Evolutionary conservation across 2,329 filamentous ascomycete genomes (phyloP), one percentile per base, ranked within the genome.

Genomic region (Myrmaecium sp.): DNA sequence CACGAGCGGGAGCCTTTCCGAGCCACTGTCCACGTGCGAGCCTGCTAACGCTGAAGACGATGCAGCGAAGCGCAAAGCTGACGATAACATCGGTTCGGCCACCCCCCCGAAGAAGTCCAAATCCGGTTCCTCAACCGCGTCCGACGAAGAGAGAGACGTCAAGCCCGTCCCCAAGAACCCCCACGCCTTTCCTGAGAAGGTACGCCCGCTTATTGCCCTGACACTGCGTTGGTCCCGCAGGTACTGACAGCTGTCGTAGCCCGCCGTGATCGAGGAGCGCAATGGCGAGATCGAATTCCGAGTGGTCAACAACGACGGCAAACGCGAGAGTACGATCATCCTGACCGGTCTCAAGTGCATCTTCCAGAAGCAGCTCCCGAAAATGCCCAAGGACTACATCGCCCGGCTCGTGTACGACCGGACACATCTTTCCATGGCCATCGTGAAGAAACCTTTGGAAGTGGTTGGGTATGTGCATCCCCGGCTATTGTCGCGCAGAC

Each of bases 321-420:
- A 74, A 19, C 69, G 77, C 36, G 82, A 93, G 44, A 91, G 80
- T 46, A 74, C 84, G 38, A 91, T 95, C 45, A 91, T 98, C 40
- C 64, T 98, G 32, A 94, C 86, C 0, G 89, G 89, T 9, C 62
- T 98, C 29, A 98, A 95, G 50, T 93, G 84, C 47, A 91, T 98
- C 37, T 95, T 98, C 44, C 89, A 98, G 50, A 95, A 95, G 42
- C 89, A 98, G 47, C 64, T 98, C 5, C 89, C 89, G 0, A 95
- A 95, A 54, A 98, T 98, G 89, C 89, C 89, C 9, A 94, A 95
- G 53, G 89, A 95, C 47, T 98, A 98, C 51, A 95, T 98, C 41
- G 89, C 89, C 4, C 79, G 89, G 20, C 70, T 98, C 5, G 89
- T 98, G 31, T 98, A 98, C 56, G 89, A 98, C 53, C 75, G 89